Conservation (phyloP, 768 basidiomycete species). For the Lentinus tigrinus region DNA sequence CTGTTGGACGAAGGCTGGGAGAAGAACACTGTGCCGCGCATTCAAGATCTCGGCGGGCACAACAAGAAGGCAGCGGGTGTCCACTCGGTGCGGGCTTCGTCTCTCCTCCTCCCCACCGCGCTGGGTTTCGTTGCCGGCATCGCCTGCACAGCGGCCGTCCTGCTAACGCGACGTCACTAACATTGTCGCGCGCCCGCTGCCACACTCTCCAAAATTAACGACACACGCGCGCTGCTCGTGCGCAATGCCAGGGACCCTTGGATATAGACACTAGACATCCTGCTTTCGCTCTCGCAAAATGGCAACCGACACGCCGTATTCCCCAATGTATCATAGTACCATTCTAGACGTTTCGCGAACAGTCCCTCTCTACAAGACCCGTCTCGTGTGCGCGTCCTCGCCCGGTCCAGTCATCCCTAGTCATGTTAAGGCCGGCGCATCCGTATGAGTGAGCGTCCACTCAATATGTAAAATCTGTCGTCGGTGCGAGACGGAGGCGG, state of each 20-base stretch:
- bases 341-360: background rate
- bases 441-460: background rate
- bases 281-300: conserved; percentile 4
- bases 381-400: background rate
- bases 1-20: conserved; percentile 90
- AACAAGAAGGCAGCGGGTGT: background rate
- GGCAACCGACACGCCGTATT: background rate
- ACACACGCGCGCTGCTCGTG: background rate
- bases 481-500: background rate
- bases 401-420: background rate
- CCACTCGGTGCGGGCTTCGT: background rate
- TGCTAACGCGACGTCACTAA: conserved; percentile 33
- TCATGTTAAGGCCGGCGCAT: background rate
- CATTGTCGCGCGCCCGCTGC: background rate
- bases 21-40: conserved; percentile 40
- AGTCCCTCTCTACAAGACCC: background rate
- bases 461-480: no score
- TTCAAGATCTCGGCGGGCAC: conserved; percentile 24
- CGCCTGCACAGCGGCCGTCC: conserved; percentile 33
- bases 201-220: background rate
- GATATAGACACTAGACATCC: conserved; percentile 11
- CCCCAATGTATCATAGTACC: background rate
- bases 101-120: conserved; percentile 27
- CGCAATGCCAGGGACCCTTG: background rate
- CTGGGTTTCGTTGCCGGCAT: conserved; percentile 46